These are phyloP conservation scores for Neltuma alba DNA, from an alignment of 306 rosid genomes.

Conservation along the genomic window DNA sequence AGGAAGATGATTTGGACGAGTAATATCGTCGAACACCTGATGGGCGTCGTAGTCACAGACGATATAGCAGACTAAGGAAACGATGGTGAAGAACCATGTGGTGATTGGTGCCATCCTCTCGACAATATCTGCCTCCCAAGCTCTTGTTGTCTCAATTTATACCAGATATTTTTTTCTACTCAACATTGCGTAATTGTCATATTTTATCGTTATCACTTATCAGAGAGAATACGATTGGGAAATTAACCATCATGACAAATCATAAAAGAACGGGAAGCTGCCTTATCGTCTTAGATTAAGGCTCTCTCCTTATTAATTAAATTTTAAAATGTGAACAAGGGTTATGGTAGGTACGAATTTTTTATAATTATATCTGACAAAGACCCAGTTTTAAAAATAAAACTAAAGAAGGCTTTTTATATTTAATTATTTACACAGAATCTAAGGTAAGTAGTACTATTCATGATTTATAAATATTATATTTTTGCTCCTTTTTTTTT, in stretches of 20 bases:
- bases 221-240: neutral
- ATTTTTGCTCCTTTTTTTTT: no score
- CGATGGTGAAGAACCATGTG: neutral
- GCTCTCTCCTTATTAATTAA: neutral
- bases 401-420: no score
- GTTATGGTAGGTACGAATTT: neutral
- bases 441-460: no score
- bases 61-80: neutral
- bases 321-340: neutral
- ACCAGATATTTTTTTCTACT: neutral
- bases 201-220: no score
- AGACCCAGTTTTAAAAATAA: neutral
- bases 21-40: neutral
- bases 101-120: slow-evolving; percentile 17
- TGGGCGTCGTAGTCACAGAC: neutral
- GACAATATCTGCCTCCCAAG: neutral
- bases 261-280: neutral
- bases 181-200: neutral
- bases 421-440: no score
- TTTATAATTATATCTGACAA: neutral
- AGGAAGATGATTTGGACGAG: neutral
- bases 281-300: neutral
- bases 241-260: neutral
- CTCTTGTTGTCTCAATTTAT: neutral
- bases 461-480: no score